phyloP scores from a whole-genome alignment of 169 alveolate genomes.

The Eimeria maxima region DNA sequence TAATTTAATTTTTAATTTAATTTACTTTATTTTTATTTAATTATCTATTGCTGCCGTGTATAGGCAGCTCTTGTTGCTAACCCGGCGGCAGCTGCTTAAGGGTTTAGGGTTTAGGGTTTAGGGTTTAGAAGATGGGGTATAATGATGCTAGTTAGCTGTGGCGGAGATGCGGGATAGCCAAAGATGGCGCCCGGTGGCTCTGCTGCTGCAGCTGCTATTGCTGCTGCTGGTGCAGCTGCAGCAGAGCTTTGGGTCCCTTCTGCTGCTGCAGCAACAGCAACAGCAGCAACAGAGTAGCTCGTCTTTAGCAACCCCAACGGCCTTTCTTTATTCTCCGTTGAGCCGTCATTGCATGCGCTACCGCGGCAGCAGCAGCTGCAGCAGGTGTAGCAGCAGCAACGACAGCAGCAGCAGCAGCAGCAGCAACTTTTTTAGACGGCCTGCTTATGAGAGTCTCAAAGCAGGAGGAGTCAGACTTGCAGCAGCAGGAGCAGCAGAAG shows the following conservation, averaged over 20 bases:
- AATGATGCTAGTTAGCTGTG: background rate
- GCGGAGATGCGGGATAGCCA: background rate
- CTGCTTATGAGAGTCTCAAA: background rate
- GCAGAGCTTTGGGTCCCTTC: background rate
- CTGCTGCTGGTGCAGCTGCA: slow-evolving; percentile 10
- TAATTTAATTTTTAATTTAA: background rate
- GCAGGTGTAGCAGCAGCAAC: slow-evolving; percentile 6
- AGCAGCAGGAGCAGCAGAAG: no score
- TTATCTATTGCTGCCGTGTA: background rate
- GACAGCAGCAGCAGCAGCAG: slow-evolving; percentile 1
- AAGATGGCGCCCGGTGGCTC: background rate
- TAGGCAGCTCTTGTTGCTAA: background rate
- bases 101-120: slow-evolving; percentile 14
- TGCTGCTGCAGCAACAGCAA: background rate
- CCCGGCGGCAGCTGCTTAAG: no score
- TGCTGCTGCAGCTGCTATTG: background rate
- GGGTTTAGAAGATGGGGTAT: background rate
- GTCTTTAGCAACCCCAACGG: background rate
- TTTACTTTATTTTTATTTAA: background rate
- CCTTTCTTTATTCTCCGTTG: no score
- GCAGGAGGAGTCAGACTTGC: background rate
- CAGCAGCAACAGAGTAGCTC: no score
- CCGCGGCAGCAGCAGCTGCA: background rate
- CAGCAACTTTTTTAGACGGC: no score
- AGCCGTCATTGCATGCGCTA: background rate